phyloP scores from a whole-genome alignment of 75 land plant genomes.

The Adiantum capillusveneris region DNA sequence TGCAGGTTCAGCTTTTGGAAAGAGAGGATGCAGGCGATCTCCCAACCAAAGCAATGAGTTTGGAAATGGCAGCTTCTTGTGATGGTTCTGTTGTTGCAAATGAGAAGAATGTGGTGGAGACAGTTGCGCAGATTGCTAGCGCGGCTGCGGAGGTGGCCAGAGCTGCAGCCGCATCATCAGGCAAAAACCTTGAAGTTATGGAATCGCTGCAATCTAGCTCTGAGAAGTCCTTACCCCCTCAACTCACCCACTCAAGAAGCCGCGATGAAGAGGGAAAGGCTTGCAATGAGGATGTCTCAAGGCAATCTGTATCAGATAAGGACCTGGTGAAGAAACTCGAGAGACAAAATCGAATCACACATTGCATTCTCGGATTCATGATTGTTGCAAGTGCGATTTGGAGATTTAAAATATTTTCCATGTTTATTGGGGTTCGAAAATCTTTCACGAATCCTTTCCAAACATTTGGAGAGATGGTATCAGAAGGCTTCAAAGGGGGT shows the following conservation, averaged over 20 bases:
- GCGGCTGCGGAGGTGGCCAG: conserved; percentile 3
- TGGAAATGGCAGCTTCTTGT: too few relatives aligned
- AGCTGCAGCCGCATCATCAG: conserved; percentile 8
- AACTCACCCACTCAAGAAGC: background rate
- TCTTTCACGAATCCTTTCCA: background rate
- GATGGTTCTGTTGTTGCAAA: too few relatives aligned
- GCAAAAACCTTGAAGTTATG: conserved; percentile 2
- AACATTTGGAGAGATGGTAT: background rate
- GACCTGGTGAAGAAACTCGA: conserved; percentile 4
- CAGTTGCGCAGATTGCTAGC: background rate
- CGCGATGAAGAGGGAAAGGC: background rate
- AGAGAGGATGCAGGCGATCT: too few relatives aligned
- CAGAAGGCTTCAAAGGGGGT: conserved; percentile 4
- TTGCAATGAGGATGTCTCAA: background rate
- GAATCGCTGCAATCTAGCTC: background rate
- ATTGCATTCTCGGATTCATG: conserved; percentile 12
- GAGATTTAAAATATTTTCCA: conserved; percentile 3
- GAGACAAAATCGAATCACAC: conserved; percentile 7
- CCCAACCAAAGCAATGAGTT: too few relatives aligned
- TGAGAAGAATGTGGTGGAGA: background rate
- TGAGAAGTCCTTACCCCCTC: background rate
- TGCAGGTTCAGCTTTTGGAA: too few relatives aligned
- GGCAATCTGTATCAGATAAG: background rate
- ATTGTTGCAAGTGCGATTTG: conserved; percentile 9
- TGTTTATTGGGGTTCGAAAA: background rate